These are phyloP conservation scores for Willaertia magna DNA, from an alignment of 208 protist genomes.

Conservation along the genomic window DNA sequence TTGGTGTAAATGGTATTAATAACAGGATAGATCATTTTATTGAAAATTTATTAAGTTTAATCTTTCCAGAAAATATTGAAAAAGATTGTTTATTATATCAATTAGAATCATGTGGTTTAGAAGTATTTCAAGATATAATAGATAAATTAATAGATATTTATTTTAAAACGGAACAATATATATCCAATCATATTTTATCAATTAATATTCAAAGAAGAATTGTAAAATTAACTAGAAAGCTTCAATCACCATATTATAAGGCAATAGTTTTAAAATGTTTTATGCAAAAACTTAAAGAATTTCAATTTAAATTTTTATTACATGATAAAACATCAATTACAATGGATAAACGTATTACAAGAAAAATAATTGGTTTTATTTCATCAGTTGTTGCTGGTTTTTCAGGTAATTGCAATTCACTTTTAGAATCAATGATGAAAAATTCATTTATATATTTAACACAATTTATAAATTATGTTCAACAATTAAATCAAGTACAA, in stretches of 20 bases:
- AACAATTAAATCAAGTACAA: too few relatives aligned
- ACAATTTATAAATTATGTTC: too few relatives aligned
- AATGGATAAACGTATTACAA: too few relatives aligned
- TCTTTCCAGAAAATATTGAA: too few relatives aligned
- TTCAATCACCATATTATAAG: not conserved
- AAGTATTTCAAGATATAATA: not conserved
- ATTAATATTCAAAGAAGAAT: not conserved
- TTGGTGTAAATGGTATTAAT: not conserved
- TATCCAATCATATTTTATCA: too few relatives aligned
- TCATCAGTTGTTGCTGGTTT: too few relatives aligned
- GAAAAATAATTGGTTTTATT: too few relatives aligned
- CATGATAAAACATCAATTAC: too few relatives aligned
- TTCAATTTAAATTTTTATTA: not conserved
- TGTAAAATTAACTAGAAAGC: not conserved
- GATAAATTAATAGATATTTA: not conserved
- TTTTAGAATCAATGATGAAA: too few relatives aligned
- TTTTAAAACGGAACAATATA: not conserved
- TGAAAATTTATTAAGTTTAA: not conserved
- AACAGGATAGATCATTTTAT: not conserved
- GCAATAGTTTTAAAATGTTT: not conserved
- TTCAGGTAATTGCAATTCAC: too few relatives aligned
- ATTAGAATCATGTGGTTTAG: not conserved
- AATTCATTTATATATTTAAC: too few relatives aligned
- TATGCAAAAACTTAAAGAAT: not conserved
- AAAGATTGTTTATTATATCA: not conserved